These are phyloP conservation scores for Aspergillus eucalypticola DNA, from an alignment of 2,329 filamentous ascomycete genomes.

Conservation along the genomic window DNA sequence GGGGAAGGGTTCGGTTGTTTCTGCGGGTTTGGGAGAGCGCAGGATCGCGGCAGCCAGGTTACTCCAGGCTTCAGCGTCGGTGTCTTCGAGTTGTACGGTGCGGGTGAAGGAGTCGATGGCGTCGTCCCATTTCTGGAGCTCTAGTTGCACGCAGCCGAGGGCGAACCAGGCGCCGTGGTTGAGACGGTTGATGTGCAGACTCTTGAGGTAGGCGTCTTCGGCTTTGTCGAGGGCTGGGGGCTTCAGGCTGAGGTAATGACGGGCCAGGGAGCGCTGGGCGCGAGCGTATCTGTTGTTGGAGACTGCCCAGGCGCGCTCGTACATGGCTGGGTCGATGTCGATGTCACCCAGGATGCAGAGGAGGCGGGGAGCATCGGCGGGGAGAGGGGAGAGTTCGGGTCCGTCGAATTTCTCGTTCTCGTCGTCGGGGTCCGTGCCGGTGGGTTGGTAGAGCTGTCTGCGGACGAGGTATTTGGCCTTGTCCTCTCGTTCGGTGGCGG, in stretches of 20 bases:
- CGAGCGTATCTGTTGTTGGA: slow-evolving; percentile 79
- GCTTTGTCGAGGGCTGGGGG: slow-evolving; percentile 65
- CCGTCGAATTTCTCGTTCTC: slow-evolving; percentile 64
- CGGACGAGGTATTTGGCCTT: slow-evolving; percentile 77
- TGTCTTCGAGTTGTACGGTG: slow-evolving; percentile 80
- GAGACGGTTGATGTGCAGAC: slow-evolving; percentile 75
- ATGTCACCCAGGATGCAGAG: slow-evolving; percentile 95
- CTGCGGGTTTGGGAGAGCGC: slow-evolving; percentile 44
- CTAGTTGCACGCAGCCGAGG: slow-evolving; percentile 82
- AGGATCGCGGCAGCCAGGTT: slow-evolving; percentile 86
- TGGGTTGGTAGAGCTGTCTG: slow-evolving; percentile 74
- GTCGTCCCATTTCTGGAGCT: slow-evolving; percentile 72
- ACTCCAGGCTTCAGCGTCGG: slow-evolving; percentile 90
- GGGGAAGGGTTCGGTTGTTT: slow-evolving; percentile 8
- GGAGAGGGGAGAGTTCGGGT: slow-evolving; percentile 67
- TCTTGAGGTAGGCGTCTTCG: slow-evolving; percentile 73
- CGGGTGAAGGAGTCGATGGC: slow-evolving; percentile 82
- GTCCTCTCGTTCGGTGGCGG: slow-evolving; percentile 74
- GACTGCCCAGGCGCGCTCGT: slow-evolving; percentile 83
- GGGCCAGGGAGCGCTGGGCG: slow-evolving; percentile 82
- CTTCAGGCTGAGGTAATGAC: slow-evolving; percentile 68
- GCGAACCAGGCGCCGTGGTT: slow-evolving; percentile 86
- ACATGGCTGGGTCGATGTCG: slow-evolving; percentile 71
- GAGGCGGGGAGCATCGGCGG: slow-evolving; percentile 79
- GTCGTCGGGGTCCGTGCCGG: slow-evolving; percentile 48